Evolutionary conservation across 2,329 filamentous ascomycete genomes (phyloP), one percentile per base, ranked within the genome.

Genomic region (Proliferodiscus dingleyae): DNA sequence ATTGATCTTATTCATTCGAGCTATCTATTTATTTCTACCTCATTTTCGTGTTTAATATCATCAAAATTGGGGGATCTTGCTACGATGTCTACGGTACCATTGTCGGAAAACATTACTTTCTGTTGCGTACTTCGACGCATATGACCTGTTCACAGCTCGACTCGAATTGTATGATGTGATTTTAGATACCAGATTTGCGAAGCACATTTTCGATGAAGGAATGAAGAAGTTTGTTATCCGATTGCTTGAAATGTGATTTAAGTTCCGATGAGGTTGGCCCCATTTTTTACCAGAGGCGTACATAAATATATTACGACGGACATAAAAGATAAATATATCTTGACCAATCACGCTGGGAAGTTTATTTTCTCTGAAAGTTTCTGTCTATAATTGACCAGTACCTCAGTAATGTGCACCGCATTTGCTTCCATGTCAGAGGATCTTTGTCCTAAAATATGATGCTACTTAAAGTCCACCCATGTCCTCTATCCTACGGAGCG

Each of bases 1-100:
- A 53, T 22, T 45, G 33, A 34, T 21, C 15, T 33, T 18, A 39
- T 41, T 23, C 24, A 32, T 22, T 22, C 28, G 6, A 41, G n/a
- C 15, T 41, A 41, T n/a, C 30, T 15, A 8, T n/a, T 30, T 23
- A 37, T 19, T 41, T 41, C 28, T 30, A 29, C 24, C 21, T 18
- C 23, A 41, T n/a, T n/a, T 23, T 34, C 13, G 26, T n/a, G 32
- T 34, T 34, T n/a, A 4, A 34, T n/a, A 6, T 34, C 13, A n/a
- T 19, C n/a, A 21, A 7, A 37, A 37, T 15, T 7, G 3, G 34
- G 19, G 5, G 11, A 18, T n/a, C 23, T 9, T 32, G 29, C 8
- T n/a, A 32, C 19, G 34, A 37, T 18, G 23, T 37, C 15, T n/a
- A 13, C 19, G 4, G 23, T 37, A 19, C 10, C n/a, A 18, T 11